Evolutionary conservation across 1,284 basidiomycete genomes (phyloP), one percentile per base, ranked within the genome.

Genomic region (Afroboletus lepidellus): DNA sequence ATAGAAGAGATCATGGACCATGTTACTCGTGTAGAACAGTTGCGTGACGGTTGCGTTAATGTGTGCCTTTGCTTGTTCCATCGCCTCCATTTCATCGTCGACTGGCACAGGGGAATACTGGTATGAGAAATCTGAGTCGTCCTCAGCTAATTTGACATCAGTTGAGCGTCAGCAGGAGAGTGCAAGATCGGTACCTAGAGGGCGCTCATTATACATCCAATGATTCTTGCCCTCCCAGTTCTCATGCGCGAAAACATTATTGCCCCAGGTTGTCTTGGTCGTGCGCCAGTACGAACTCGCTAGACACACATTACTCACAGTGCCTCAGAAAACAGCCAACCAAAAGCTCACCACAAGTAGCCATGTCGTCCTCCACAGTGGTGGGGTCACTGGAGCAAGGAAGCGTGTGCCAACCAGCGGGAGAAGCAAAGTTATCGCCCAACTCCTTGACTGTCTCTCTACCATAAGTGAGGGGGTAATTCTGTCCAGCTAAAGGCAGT

Each of bases 11-110:
- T 91, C 87, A 59, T 90, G 87, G 8, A 87, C 78, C 77, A 88
- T 74, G 77, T 98, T 98, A 67, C 79, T 79, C 21, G 94, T 97
- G 77, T 95, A 97, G 80, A 97, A 97, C 33, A 97, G 77, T 71
- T 98, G 92, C 2, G 94, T 83, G 51, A 96, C 74, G 11, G 92
- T 90, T 16, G 85, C 76, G 71, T 97, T 91, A 71, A 95, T 87
- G 72, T 92, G 93, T 60, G 83, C 81, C 76, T 83, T 79, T 3
- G 90, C 88, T 58, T 87, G 85, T 20, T 73, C 76, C 56, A 83
- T 74, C 2, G 84, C 77, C 20, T 56, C 67, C 0, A 79, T 77
- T 12, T 73, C 60, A 33, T 70, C 70, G 39, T 80, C 74, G 1
- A 79, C 80, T 48, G 69, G 55, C 60, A 77, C 65, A 5, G 88